Percentiles rank a stretch among this genome's conserved stretches.
Evolutionary conservation across 108 stramenopile species (phyloP).

Genomic region (Nannochloropsis granulata): DNA sequence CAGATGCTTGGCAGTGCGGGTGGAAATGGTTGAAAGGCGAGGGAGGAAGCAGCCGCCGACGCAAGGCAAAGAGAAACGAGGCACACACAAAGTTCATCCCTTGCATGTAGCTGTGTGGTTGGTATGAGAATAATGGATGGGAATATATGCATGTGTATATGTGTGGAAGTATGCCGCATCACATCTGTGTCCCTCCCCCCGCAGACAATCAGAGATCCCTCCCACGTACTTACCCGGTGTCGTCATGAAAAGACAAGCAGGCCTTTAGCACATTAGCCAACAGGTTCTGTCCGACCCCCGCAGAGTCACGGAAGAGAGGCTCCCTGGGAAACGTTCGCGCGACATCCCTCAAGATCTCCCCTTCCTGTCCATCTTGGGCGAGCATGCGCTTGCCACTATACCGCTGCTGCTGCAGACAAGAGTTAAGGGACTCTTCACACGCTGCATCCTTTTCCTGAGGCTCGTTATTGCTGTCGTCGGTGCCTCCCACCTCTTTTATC

Average conservation of each 20-base stretch:
- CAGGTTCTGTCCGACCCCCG: slow-evolving; percentile 18
- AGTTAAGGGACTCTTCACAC: neutral
- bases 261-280: slow-evolving; percentile 29
- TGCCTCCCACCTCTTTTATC: neutral
- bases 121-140: neutral
- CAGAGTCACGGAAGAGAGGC: slow-evolving; percentile 8
- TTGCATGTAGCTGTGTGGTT: neutral
- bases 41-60: neutral
- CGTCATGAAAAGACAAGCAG: slow-evolving; percentile 10
- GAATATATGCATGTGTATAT: neutral
- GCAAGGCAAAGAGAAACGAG: neutral
- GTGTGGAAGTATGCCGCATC: too few species aligned
- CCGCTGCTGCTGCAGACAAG: neutral
- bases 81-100: slow-evolving; percentile 17
- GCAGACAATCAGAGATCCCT: neutral
- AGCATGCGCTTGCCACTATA: neutral
- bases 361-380: neutral
- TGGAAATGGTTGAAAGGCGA: neutral
- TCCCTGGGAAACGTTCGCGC: slow-evolving; percentile 20
- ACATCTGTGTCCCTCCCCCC: neutral
- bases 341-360: slow-evolving; percentile 6
- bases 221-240: slow-evolving; percentile 7
- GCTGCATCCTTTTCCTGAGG: neutral
- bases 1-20: neutral
- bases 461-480: neutral